Conservation (phyloP, 768 basidiomycete species). For the Kwoniella botswanensis region DNA sequence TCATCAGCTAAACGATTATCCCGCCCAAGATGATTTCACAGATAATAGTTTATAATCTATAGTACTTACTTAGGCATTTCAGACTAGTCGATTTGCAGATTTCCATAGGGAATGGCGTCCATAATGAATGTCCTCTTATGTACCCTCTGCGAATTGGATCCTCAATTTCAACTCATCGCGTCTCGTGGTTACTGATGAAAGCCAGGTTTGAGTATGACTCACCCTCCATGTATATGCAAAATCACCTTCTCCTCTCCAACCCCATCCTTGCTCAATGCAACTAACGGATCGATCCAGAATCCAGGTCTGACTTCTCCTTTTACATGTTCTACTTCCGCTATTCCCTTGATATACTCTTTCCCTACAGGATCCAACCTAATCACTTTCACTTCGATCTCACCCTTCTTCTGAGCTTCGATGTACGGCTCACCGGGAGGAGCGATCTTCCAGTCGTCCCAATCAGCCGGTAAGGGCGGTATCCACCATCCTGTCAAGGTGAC, state of each 20-base stretch:
- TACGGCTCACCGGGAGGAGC: not conserved
- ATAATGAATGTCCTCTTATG: conserved; percentile 44
- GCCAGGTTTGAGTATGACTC: conserved; percentile 18
- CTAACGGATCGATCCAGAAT: conserved; percentile 43
- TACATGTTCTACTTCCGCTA: conserved; percentile 27
- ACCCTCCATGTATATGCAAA: conserved; percentile 57
- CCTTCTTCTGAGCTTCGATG: conserved; percentile 6
- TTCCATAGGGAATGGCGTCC: conserved; percentile 41
- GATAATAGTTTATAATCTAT: too few relatives aligned
- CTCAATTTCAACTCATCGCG: not conserved
- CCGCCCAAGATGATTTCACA: too few relatives aligned
- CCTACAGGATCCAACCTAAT: conserved; percentile 27
- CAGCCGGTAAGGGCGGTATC: conserved; percentile 14
- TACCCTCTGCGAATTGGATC: conserved; percentile 29
- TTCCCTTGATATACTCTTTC: conserved; percentile 27
- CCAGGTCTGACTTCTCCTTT: conserved; percentile 29
- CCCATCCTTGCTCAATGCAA: conserved; percentile 26
- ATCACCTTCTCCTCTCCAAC: conserved; percentile 53
- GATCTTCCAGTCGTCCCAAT: conserved; percentile 23
- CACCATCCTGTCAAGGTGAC: conserved; percentile 10
- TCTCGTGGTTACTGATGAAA: not conserved
- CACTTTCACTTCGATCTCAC: conserved; percentile 26
- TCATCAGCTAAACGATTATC: not conserved
- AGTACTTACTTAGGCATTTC: conserved; percentile 27
- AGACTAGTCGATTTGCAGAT: conserved; percentile 34